Percentiles rank a stretch among this genome's conserved stretches.
phyloP scores from a whole-genome alignment of 805 yeast genomes.

The Wickerhamiella australiensis region DNA sequence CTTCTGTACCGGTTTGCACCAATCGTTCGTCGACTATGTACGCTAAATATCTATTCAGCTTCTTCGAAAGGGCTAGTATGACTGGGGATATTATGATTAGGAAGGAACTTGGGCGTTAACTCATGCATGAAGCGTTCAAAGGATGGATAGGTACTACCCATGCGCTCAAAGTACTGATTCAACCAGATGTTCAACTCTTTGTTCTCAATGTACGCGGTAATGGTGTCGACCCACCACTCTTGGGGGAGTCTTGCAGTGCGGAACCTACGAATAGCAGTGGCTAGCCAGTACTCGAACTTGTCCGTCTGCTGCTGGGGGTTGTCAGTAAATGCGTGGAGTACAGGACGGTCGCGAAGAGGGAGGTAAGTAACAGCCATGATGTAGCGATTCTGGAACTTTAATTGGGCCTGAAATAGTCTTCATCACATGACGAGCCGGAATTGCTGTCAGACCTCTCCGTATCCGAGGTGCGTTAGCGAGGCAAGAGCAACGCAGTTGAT shows the following conservation, averaged over 20 bases:
- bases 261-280: background rate
- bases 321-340: background rate
- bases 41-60: no score
- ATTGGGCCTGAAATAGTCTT: background rate
- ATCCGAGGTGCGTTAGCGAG: background rate
- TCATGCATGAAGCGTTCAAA: background rate
- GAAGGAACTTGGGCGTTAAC: background rate
- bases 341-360: conserved; percentile 1
- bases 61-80: background rate
- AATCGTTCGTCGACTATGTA: no score
- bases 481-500: no score
- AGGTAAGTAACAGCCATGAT: background rate
- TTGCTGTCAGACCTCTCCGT: background rate
- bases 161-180: background rate
- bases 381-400: background rate
- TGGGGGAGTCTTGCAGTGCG: background rate
- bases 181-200: background rate
- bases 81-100: background rate
- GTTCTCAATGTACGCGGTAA: background rate
- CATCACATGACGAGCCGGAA: background rate
- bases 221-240: background rate
- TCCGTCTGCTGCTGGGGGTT: background rate
- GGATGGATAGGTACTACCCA: background rate
- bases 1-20: no score
- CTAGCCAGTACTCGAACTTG: background rate